A percentile compares a stretch with the other conserved stretches of the same genome.
Conservation (phyloP, 2,329 filamentous ascomycete genomes). For the Lecanosticta acicola region DNA sequence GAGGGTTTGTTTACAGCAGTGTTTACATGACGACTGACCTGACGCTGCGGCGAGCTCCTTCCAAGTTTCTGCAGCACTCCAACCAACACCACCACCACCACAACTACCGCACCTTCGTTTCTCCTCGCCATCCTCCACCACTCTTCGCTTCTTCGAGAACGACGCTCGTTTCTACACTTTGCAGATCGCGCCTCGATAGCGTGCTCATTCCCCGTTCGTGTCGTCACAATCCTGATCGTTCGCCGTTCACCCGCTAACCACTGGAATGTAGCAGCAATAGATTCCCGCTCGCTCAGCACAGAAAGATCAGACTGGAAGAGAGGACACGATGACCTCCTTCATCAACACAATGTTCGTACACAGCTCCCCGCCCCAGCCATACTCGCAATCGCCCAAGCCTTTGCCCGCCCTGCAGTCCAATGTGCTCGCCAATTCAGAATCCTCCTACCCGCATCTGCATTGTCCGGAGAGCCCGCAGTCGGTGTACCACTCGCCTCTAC, state of each 20-base stretch:
- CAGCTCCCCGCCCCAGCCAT: conserved; percentile 34
- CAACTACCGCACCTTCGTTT: too few relatives aligned
- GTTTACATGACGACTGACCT: too few relatives aligned
- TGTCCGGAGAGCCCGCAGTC: conserved; percentile 24
- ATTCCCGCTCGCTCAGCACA: not conserved
- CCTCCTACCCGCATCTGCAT: conserved; percentile 34
- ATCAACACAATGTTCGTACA: conserved; percentile 72
- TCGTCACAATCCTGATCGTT: conserved; percentile 1
- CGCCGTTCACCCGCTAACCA: conserved; percentile 1
- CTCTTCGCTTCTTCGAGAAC: not conserved
- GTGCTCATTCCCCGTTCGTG: not conserved
- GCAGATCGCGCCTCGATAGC: not conserved
- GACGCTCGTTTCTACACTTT: not conserved
- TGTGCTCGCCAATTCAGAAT: conserved; percentile 39
- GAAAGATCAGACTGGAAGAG: not conserved
- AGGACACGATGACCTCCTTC: conserved; percentile 63
- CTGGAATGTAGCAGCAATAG: conserved; percentile 3
- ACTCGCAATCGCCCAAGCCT: conserved; percentile 31
- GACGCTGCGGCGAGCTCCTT: too few relatives aligned
- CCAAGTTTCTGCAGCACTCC: too few relatives aligned
- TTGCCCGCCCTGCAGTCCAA: conserved; percentile 42
- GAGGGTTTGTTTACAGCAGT: not conserved
- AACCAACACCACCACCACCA: too few relatives aligned
- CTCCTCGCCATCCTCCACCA: too few relatives aligned
- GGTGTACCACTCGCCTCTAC: conserved; percentile 30